Evolutionary conservation across 139 green algal genomes (phyloP).

Genomic region (Auxenochlorella pyrenoidosa): DNA sequence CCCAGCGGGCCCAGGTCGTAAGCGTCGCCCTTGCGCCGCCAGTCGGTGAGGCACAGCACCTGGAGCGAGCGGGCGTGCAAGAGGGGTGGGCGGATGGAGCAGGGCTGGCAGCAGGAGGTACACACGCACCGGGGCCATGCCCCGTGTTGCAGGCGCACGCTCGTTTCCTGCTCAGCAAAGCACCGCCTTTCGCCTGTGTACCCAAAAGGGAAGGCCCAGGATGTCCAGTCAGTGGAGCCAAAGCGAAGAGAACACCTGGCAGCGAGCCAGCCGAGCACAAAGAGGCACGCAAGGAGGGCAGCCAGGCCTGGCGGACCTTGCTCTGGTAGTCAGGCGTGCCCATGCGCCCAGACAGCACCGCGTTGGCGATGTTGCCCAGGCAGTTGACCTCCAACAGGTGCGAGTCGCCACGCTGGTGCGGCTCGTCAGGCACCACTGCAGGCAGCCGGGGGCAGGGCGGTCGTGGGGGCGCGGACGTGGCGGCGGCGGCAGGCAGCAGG

Average conservation of each 20-base stretch:
- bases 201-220: no score
- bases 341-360: constrained; percentile 22
- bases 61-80: neutral
- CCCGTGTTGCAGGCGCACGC: no score
- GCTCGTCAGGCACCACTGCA: constrained; percentile 31
- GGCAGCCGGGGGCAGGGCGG: neutral
- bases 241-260: no score
- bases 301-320: neutral
- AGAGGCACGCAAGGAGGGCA: no score
- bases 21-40: constrained; percentile 2
- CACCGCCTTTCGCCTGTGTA: no score
- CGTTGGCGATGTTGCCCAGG: constrained; percentile 12
- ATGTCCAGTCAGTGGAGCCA: no score
- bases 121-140: no score
- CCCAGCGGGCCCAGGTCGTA: constrained; percentile 25
- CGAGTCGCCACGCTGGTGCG: constrained; percentile 16
- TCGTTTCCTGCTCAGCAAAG: no score
- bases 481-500: neutral
- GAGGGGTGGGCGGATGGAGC: no score
- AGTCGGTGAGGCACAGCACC: constrained; percentile 24
- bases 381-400: constrained; percentile 6
- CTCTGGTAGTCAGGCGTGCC: constrained; percentile 13
- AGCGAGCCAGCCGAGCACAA: no score
- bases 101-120: no score
- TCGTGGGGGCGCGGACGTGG: neutral